phyloP scores from a whole-genome alignment of 2,329 filamentous ascomycete species.

The Alternaria sp. region DNA sequence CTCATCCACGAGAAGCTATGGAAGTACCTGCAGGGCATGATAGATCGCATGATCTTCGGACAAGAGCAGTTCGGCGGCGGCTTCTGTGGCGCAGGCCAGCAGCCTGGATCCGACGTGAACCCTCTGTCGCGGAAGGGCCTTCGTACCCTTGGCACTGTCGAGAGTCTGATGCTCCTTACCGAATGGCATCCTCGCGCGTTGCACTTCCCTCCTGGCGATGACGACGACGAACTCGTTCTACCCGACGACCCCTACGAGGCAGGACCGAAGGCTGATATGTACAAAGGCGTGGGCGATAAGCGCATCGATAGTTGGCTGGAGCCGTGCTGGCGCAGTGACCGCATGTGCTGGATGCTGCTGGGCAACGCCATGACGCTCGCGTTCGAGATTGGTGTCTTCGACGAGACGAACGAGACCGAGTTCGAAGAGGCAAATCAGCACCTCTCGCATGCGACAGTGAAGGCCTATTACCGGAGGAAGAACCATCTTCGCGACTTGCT shows the following conservation, averaged over 20 bases:
- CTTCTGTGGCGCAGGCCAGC: conserved; percentile 75
- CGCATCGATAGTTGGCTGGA: conserved; percentile 96
- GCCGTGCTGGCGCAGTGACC: conserved; percentile 87
- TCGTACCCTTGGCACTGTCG: conserved; percentile 89
- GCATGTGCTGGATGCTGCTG: conserved; percentile 97
- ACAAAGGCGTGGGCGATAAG: conserved; percentile 74
- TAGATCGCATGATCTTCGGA: conserved; percentile 92
- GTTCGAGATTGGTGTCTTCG: conserved; percentile 95
- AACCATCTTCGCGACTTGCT: conserved; percentile 84
- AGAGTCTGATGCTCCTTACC: conserved; percentile 90
- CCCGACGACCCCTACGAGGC: conserved; percentile 70
- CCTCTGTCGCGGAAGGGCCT: conserved; percentile 68
- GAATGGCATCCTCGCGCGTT: conserved; percentile 96
- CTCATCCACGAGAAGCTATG: conserved; percentile 95
- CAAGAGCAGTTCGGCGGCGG: conserved; percentile 94
- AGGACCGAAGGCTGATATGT: conserved; percentile 44
- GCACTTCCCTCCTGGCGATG: conserved; percentile 81
- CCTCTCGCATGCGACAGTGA: conserved; percentile 65
- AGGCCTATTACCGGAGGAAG: conserved; percentile 76
- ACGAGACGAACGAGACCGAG: conserved; percentile 78
- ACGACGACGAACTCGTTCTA: conserved; percentile 67
- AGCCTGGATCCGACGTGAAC: conserved; percentile 71
- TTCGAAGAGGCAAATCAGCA: conserved; percentile 51
- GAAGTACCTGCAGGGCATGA: conserved; percentile 93
- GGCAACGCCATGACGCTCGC: conserved; percentile 88